These are phyloP conservation scores for Ceratobasidium sp. DNA, from an alignment of 1,284 basidiomycete genomes.

Conservation along the genomic window DNA sequence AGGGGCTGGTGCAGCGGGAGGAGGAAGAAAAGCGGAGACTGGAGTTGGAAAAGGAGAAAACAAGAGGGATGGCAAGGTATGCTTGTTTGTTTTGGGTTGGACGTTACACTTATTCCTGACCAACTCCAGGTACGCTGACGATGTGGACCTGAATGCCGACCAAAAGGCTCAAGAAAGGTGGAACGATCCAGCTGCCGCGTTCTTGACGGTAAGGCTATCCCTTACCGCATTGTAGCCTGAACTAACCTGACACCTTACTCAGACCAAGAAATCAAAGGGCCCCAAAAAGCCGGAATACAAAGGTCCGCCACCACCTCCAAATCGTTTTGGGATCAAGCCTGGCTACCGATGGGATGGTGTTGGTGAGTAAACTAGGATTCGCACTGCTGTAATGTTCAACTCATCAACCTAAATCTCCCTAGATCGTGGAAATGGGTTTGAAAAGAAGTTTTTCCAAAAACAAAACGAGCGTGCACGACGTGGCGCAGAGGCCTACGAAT, in stretches of 20 bases:
- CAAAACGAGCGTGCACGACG: slow-evolving; percentile 74
- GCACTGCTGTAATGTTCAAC: background rate
- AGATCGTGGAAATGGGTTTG: slow-evolving; percentile 95
- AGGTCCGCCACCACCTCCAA: slow-evolving; percentile 88
- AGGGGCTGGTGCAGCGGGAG: slow-evolving; percentile 87
- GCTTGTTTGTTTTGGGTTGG: slow-evolving; percentile 37
- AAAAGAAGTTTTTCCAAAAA: slow-evolving; percentile 88
- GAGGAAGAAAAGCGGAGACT: slow-evolving; percentile 68
- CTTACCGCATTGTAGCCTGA: background rate
- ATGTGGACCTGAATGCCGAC: slow-evolving; percentile 83
- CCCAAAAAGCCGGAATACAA: slow-evolving; percentile 83
- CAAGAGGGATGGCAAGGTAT: slow-evolving; percentile 72
- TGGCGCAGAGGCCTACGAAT: slow-evolving; percentile 75
- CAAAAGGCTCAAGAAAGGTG: slow-evolving; percentile 80
- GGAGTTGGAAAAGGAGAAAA: slow-evolving; percentile 72
- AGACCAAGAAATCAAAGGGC: slow-evolving; percentile 78
- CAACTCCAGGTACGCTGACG: slow-evolving; percentile 79
- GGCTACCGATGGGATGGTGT: slow-evolving; percentile 98
- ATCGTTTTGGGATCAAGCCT: slow-evolving; percentile 92
- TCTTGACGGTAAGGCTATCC: slow-evolving; percentile 74
- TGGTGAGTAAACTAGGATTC: slow-evolving; percentile 59
- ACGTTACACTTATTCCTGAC: slow-evolving; percentile 6
- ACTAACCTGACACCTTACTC: slow-evolving; percentile 13
- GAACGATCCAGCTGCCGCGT: slow-evolving; percentile 95
- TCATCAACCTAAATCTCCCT: background rate